phyloP scores from a whole-genome alignment of 2,329 filamentous ascomycete genomes.

The Davidsoniella eucalypti region DNA sequence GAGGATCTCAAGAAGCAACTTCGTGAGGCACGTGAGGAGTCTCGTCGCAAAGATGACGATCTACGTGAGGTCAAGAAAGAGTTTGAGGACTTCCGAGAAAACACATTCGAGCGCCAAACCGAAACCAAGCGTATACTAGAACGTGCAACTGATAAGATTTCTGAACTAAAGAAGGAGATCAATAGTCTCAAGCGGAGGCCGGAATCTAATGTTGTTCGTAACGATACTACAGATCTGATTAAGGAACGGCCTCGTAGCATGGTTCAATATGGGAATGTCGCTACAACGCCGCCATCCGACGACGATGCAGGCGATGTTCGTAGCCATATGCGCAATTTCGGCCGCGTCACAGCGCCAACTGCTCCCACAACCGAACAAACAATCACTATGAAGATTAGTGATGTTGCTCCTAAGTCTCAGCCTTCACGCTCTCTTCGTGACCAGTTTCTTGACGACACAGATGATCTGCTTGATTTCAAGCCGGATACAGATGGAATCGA shows the following conservation, averaged over 20 bases:
- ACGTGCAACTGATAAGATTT: constrained; percentile 40
- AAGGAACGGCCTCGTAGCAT: not conserved
- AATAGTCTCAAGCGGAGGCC: constrained; percentile 20
- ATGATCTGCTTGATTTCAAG: constrained; percentile 6
- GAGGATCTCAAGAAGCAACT: constrained; percentile 19
- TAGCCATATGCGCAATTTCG: not conserved
- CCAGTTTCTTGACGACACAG: constrained; percentile 21
- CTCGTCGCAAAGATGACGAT: constrained; percentile 31
- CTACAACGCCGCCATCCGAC: not conserved
- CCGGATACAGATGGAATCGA: constrained; percentile 6
- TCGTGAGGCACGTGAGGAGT: constrained; percentile 27
- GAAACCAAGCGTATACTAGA: constrained; percentile 39
- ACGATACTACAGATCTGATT: not conserved
- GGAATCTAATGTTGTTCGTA: not conserved
- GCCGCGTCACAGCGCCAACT: not conserved
- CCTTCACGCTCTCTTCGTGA: constrained; percentile 20
- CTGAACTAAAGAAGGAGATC: constrained; percentile 37
- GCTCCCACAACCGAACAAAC: not conserved
- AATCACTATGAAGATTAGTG: not conserved
- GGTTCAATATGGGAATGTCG: not conserved
- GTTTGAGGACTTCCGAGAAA: constrained; percentile 36
- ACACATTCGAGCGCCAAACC: constrained; percentile 35
- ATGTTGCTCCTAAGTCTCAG: not conserved
- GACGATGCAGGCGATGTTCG: constrained; percentile 1
- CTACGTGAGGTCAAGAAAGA: constrained; percentile 33